A percentile compares a stretch with the other conserved stretches of the same genome.
These are phyloP conservation scores for Aspergillus latus DNA, from an alignment of 2,329 filamentous ascomycete species.

Conservation along the genomic window DNA sequence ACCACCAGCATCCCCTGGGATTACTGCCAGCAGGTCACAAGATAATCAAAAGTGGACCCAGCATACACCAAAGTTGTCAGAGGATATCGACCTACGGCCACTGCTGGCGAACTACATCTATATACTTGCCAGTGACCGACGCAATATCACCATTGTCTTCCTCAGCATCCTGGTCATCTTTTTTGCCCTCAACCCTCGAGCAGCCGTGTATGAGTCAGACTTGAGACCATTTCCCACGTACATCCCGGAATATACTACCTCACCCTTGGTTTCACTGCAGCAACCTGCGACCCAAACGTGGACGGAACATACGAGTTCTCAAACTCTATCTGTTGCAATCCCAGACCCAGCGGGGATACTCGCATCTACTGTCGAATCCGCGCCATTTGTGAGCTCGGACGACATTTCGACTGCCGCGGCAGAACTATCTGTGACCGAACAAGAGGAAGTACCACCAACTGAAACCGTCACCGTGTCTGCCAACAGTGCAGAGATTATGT, in stretches of 20 bases:
- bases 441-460: neutral
- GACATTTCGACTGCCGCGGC: neutral
- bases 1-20: neutral
- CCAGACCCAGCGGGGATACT: neutral
- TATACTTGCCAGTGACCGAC: slow-evolving; percentile 52
- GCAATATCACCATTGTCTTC: slow-evolving; percentile 53
- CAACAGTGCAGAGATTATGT: neutral
- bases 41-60: slow-evolving; percentile 4
- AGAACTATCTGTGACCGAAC: neutral
- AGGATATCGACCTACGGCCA: slow-evolving; percentile 53
- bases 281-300: slow-evolving; percentile 4
- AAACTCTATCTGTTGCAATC: neutral
- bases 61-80: slow-evolving; percentile 10
- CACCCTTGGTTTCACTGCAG: slow-evolving; percentile 5
- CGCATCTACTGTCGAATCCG: neutral
- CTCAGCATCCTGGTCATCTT: slow-evolving; percentile 47
- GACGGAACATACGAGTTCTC: neutral
- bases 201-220: slow-evolving; percentile 7
- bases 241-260: slow-evolving; percentile 8
- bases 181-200: slow-evolving; percentile 30
- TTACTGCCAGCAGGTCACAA: slow-evolving; percentile 3
- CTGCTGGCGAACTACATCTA: slow-evolving; percentile 56
- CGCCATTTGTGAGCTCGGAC: neutral
- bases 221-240: slow-evolving; percentile 21
- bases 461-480: neutral